Evolutionary conservation across 768 basidiomycete species (phyloP).

Genomic region (Psilocybe cyanescens): DNA sequence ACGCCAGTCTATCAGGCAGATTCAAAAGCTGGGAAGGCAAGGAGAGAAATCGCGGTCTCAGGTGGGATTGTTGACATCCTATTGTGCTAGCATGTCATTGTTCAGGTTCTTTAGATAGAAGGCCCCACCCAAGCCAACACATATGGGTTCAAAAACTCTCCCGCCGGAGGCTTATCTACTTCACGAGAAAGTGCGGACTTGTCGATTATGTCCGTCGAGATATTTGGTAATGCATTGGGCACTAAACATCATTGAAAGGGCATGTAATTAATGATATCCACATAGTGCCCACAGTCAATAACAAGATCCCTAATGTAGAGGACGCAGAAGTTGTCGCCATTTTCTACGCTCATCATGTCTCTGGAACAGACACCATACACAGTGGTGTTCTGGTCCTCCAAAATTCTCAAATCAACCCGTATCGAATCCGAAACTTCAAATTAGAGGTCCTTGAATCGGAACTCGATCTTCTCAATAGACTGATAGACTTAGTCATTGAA

Average conservation of each 20-base stretch:
- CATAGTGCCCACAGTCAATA: constrained; percentile 62
- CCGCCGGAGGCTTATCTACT: constrained; percentile 26
- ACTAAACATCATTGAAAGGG: not conserved
- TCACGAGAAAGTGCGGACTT: constrained; percentile 71
- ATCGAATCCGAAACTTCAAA: constrained; percentile 44
- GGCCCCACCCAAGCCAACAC: constrained; percentile 78
- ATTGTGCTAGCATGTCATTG: not conserved
- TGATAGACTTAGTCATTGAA: constrained; percentile 73
- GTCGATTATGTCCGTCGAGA: constrained; percentile 81
- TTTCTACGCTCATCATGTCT: constrained; percentile 73
- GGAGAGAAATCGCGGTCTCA: constrained; percentile 48
- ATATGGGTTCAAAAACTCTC: constrained; percentile 68
- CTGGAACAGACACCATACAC: constrained; percentile 39
- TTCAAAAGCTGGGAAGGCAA: not conserved
- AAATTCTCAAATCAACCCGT: constrained; percentile 38
- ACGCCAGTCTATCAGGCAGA: constrained; percentile 31
- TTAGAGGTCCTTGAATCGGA: constrained; percentile 68
- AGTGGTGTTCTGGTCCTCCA: constrained; percentile 61
- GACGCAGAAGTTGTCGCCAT: constrained; percentile 67
- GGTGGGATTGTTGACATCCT: constrained; percentile 33
- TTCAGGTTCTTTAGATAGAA: constrained; percentile 45
- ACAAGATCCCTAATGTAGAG: constrained; percentile 67
- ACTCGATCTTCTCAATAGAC: constrained; percentile 76
- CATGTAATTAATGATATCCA: not conserved
- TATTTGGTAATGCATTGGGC: constrained; percentile 69